Evolutionary conservation across 768 basidiomycete species (phyloP), one percentile per base, ranked within the genome.

Genomic region (Psilocybe azurescens): DNA sequence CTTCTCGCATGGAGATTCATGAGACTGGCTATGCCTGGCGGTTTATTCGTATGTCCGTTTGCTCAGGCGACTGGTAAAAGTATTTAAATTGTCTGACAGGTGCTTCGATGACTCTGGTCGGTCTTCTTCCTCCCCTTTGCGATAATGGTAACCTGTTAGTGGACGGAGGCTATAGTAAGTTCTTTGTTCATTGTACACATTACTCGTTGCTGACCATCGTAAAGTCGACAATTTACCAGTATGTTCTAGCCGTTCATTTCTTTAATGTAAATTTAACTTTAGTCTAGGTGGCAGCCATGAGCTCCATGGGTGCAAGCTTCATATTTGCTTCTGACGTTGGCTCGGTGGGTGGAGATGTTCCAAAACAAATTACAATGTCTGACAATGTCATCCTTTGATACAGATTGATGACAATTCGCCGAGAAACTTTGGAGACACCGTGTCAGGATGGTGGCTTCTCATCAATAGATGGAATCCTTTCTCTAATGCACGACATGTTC

Each of bases 11-110:
- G 95, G 95, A 99, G 70, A 89, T 99, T 47, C 97, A 99, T 69
- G 92, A 96, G 67, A 93, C 94, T 11, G 97, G 97, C n/a, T 99
- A 98, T 78, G 97, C 97, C 11, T 99, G 97, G 97, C 83, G 95
- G 67, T 94, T 88, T 71, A 93, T 94, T 58, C 91, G 94, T 93
- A 72, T 67, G 83, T 67, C 50, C 9, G 46, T 38, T 30, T 39
- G 16, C 24, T 11, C 24, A 7, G 10, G 18, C 20, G 56, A 50
- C 28, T 8, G 36, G 20, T 56, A 44, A 18, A 51, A 14, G 54
- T 46, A 14, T 24, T 58, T 28, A 68, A 58, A 48, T 50, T 36
- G 29, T 59, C 33, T n/a, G 14, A 54, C 59, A 91, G 94, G 95
- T 57, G 97, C 95, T 16, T 98, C 96, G 1, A 99, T 99, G 97